These are phyloP conservation scores for Dichomitus squalens DNA, from an alignment of 1,284 basidiomycete genomes.

Conservation along the genomic window DNA sequence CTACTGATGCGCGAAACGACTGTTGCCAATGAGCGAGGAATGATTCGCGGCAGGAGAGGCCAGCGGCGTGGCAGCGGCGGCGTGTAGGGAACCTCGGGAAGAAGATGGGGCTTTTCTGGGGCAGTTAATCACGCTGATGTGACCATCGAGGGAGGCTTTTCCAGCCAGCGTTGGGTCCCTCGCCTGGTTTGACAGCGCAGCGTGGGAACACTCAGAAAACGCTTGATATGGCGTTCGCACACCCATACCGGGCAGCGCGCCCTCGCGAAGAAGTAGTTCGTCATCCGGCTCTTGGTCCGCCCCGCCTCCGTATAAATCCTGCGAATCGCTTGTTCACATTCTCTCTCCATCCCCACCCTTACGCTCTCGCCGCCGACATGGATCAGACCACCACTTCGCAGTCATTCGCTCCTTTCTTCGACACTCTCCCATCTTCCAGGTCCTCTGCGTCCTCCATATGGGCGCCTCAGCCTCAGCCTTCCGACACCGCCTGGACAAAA, in stretches of 20 bases:
- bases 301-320: conserved; percentile 28
- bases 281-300: conserved; percentile 12
- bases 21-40: background rate
- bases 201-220: conserved; percentile 23
- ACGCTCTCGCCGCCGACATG: conserved; percentile 24
- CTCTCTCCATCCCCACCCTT: conserved; percentile 24
- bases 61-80: conserved; percentile 9
- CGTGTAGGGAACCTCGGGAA: conserved; percentile 4
- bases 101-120: conserved; percentile 4
- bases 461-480: conserved; percentile 74
- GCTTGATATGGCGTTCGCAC: conserved; percentile 20
- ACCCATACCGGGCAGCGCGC: conserved; percentile 21
- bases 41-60: conserved; percentile 10
- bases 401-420: conserved; percentile 34
- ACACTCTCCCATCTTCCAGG: conserved; percentile 27
- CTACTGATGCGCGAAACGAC: background rate
- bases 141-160: conserved; percentile 22
- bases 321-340: conserved; percentile 9
- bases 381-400: conserved; percentile 26
- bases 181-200: conserved; percentile 16
- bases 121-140: conserved; percentile 24
- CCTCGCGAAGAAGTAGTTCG: conserved; percentile 9
- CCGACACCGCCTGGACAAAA: conserved; percentile 64
- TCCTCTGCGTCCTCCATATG: conserved; percentile 61
- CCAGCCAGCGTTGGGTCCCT: background rate